A percentile compares a stretch with the other conserved stretches of the same genome.
Evolutionary conservation across 306 rosid species (phyloP).

Genomic region (Dalbergia cultrata): DNA sequence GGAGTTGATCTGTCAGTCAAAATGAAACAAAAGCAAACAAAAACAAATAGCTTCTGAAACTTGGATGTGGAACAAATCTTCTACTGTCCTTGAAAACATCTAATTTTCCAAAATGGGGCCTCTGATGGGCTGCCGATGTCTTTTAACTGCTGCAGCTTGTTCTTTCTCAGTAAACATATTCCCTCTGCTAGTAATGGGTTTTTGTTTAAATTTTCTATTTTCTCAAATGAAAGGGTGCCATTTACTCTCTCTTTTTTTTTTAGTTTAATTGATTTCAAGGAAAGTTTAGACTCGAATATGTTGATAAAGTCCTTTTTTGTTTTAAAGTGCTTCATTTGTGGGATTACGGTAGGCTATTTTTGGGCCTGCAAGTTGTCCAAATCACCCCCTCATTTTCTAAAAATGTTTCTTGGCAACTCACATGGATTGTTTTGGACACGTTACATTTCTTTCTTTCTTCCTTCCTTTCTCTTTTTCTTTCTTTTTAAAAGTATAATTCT

Average conservation of each 20-base stretch:
- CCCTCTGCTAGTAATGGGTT: not conserved
- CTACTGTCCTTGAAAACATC: constrained; percentile 29
- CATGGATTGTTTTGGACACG: no score
- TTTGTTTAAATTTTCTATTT: not conserved
- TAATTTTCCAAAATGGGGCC: constrained; percentile 5
- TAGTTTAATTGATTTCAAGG: constrained; percentile 35
- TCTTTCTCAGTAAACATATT: not conserved
- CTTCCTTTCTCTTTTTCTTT: no score
- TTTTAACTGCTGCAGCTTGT: not conserved
- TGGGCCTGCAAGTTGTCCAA: not conserved
- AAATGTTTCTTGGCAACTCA: no score
- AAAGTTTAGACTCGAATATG: constrained; percentile 2
- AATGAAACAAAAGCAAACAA: not conserved
- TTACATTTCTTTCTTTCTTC: no score
- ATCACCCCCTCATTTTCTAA: no score
- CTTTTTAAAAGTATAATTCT: no score
- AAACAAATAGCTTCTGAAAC: not conserved
- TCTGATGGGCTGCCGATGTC: not conserved
- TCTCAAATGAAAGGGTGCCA: no score
- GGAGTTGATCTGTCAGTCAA: constrained; percentile 24
- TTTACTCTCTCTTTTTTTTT: not conserved
- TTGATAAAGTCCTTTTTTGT: not conserved
- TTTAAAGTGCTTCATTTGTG: not conserved
- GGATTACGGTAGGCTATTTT: not conserved
- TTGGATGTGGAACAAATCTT: constrained; percentile 23